phyloP scores from a whole-genome alignment of 1,284 basidiomycete species.

The Heterobasidion annosum region DNA sequence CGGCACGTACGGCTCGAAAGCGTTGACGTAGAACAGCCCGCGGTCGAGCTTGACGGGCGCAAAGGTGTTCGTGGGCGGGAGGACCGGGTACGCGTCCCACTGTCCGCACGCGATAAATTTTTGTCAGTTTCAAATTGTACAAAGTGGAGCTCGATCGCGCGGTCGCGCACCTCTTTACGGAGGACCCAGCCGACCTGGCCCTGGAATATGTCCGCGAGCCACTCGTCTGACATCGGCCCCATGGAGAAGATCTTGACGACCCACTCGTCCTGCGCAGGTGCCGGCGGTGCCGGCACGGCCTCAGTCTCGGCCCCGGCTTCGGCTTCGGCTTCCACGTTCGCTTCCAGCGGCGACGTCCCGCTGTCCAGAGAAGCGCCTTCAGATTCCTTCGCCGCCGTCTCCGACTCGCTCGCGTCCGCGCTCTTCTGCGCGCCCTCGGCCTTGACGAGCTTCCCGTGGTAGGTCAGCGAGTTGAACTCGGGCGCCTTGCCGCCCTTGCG shows the following conservation, averaged over 20 bases:
- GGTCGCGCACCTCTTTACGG: constrained; percentile 59
- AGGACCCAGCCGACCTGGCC: constrained; percentile 75
- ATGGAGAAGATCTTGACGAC: constrained; percentile 86
- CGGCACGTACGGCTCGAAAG: constrained; percentile 70
- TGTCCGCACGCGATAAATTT: constrained; percentile 15
- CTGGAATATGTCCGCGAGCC: constrained; percentile 57
- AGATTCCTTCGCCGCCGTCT: not conserved
- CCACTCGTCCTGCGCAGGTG: constrained; percentile 26
- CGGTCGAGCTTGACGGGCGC: constrained; percentile 69
- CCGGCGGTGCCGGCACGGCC: not conserved
- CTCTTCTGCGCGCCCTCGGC: constrained; percentile 13
- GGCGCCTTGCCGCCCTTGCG: constrained; percentile 47
- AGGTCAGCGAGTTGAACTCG: constrained; percentile 86
- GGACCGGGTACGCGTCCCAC: constrained; percentile 74
- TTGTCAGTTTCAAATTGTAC: not conserved
- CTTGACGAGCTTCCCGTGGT: constrained; percentile 53
- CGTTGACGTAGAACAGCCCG: constrained; percentile 84
- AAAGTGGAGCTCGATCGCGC: not conserved
- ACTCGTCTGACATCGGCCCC: constrained; percentile 52
- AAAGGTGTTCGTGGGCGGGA: constrained; percentile 61
- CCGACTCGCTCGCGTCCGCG: constrained; percentile 9
- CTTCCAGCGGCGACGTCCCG: not conserved
- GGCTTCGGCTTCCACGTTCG: not conserved
- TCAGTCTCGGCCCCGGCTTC: not conserved
- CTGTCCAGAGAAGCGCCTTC: not conserved